Base-by-base conservation (phyloP, 1,284 basidiomycete species). In the Trichosporon coremiiforme region DNA sequence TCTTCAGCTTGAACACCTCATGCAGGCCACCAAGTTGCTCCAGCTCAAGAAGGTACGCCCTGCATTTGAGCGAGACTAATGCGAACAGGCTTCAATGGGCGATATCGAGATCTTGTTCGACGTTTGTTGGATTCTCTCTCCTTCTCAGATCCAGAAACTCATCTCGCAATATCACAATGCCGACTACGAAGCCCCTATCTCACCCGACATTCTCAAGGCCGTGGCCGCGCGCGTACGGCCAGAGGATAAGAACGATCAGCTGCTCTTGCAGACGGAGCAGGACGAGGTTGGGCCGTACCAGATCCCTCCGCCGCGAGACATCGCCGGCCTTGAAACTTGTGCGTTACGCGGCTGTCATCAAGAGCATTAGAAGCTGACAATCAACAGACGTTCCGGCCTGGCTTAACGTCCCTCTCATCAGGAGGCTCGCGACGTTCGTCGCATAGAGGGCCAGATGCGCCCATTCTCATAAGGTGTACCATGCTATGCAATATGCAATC, bases 91-190 rank as follows among this genome's bases (percentile, higher is more conserved):
- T 8, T 93, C 94, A 0, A 87, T 93, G 50, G 90, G 91, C 31
- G 95, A 98, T 82, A 97, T 98, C 74, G 95, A 99, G 83, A 98
- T 99, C 77, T 96, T 98, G 77, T 99, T 98, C 81, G 92, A 97
- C 81, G 96, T 99, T 68, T 99, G 95, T 87, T 99, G 97, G 97
- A 99, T 99, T 91, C 87, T 99, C 67, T 98, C 95, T 71, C 97
- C 97, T 0, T 96, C 96, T 81, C 97, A 99, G 84, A 99, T 99
- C 77, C 97, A 99, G 85, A 92, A 96, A 79, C 94, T 98, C 88
- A 97, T 96, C 85, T 92, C 91, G 71, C 95, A 97, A 84, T 99
- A 99, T 86, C 96, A 97, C 79, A 95, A 97, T 71, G 97, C 97
- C 64, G 97, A 99, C 85, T 78, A 77, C 36, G 81, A 97, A 91